Percentiles rank a stretch among this genome's conserved stretches.
Conservation (phyloP, 2,329 filamentous ascomycete species). For the Phialemoniopsis sp. region DNA sequence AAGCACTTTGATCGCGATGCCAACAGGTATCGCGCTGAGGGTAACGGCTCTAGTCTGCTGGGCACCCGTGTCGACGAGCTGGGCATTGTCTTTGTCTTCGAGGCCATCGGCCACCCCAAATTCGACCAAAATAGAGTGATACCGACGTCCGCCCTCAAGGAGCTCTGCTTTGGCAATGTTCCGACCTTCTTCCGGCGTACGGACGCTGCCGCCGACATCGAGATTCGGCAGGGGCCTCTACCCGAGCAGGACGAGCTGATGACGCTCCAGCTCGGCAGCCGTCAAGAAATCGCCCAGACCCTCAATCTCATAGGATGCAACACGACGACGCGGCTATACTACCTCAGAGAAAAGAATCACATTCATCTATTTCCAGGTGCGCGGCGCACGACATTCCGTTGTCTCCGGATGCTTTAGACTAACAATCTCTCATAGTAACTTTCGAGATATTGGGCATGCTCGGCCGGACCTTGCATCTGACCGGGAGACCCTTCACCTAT, state of each 20-base stretch:
- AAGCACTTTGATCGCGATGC: conserved; percentile 43
- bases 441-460: conserved; percentile 2
- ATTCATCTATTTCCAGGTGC: conserved; percentile 18
- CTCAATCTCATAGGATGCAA: conserved; percentile 33
- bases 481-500: conserved; percentile 24
- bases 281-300: conserved; percentile 26
- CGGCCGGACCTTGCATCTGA: conserved; percentile 1
- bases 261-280: conserved; percentile 25
- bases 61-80: conserved; percentile 18
- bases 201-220: conserved; percentile 11
- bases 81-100: conserved; percentile 33
- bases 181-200: conserved; percentile 27
- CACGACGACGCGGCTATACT: conserved; percentile 24
- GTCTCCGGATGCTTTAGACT: too few species aligned
- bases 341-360: conserved; percentile 12
- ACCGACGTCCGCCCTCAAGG: conserved; percentile 28
- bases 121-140: conserved; percentile 30
- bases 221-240: conserved; percentile 10
- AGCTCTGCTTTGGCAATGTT: conserved; percentile 32
- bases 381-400: too few species aligned
- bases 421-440: too few species aligned
- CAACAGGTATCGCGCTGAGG: conserved; percentile 43
- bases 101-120: conserved; percentile 25
- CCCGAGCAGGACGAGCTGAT: conserved; percentile 9
- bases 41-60: conserved; percentile 29